Percentiles rank a stretch among this genome's conserved stretches.
Evolutionary conservation across 345 rosid genomes (phyloP).

Genomic region (Moricandia arvensis): DNA sequence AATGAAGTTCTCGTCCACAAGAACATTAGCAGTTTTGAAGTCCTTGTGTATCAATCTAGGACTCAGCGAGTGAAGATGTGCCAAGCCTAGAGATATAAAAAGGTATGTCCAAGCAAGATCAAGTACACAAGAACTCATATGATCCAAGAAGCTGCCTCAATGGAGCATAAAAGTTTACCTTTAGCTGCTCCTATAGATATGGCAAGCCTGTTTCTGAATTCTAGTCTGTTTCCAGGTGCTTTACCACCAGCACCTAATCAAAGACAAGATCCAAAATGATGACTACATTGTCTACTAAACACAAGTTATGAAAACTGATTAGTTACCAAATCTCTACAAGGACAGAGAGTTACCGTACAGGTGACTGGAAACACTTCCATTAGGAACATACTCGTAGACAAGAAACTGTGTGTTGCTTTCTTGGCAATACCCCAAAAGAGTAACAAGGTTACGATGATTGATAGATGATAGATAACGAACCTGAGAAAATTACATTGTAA

Average conservation of each 20-base stretch:
- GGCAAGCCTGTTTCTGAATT: conserved; percentile 87
- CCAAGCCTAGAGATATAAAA: conserved; percentile 80
- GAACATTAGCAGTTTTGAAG: conserved; percentile 91
- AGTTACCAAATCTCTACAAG: conserved; percentile 23
- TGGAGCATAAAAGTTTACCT: conserved; percentile 60
- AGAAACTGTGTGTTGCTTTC: conserved; percentile 77
- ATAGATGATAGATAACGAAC: conserved; percentile 82
- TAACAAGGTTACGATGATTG: conserved; percentile 80
- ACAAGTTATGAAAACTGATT: conserved; percentile 3
- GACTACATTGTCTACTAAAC: conserved; percentile 18
- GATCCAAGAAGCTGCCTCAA: neutral
- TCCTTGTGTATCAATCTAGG: conserved; percentile 88
- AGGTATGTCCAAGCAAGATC: conserved; percentile 29
- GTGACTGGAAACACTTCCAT: conserved; percentile 97
- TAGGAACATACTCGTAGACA: conserved; percentile 83
- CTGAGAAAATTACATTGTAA: conserved; percentile 34
- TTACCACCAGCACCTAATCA: conserved; percentile 56
- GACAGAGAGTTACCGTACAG: conserved; percentile 92
- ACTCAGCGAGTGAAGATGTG: conserved; percentile 78
- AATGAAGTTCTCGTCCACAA: conserved; percentile 82
- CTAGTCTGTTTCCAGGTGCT: conserved; percentile 70
- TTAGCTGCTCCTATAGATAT: conserved; percentile 92
- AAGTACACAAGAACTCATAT: conserved; percentile 22
- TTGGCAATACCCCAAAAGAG: conserved; percentile 90
- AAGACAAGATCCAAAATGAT: neutral